These are phyloP conservation scores for Aspergillus nomiae DNA, from an alignment of 2,329 filamentous ascomycete genomes.

Conservation along the genomic window DNA sequence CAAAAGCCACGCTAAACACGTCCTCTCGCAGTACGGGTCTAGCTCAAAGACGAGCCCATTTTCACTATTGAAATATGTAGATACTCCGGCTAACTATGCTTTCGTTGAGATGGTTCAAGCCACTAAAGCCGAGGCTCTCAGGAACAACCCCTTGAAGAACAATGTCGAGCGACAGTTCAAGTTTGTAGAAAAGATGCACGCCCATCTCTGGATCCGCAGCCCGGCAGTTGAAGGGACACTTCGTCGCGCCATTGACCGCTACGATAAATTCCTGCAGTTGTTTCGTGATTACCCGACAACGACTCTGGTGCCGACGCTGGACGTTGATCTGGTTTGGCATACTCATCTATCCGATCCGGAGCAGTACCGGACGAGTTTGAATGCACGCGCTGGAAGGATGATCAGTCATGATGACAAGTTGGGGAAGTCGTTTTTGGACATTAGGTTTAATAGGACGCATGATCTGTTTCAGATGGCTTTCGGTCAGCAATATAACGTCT, in stretches of 20 bases:
- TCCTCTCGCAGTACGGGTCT: slow-evolving; percentile 1
- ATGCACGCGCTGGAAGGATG: slow-evolving; percentile 49
- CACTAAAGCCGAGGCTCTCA: not conserved
- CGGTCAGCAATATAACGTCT: slow-evolving; percentile 70
- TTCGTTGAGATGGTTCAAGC: not conserved
- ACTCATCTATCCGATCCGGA: slow-evolving; percentile 31
- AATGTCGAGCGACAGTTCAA: slow-evolving; percentile 45
- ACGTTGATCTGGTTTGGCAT: slow-evolving; percentile 40
- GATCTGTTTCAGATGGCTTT: slow-evolving; percentile 9
- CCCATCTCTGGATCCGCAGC: slow-evolving; percentile 77
- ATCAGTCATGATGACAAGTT: slow-evolving; percentile 81
- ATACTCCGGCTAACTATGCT: not conserved
- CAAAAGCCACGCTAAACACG: not conserved
- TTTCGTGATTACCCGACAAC: slow-evolving; percentile 37
- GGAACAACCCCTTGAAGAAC: slow-evolving; percentile 30
- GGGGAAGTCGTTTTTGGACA: slow-evolving; percentile 61
- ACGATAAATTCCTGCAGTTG: slow-evolving; percentile 48
- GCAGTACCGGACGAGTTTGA: slow-evolving; percentile 45
- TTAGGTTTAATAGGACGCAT: slow-evolving; percentile 54
- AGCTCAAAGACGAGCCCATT: not conserved
- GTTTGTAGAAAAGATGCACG: slow-evolving; percentile 65
- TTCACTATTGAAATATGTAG: not conserved
- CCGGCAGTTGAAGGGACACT: slow-evolving; percentile 66
- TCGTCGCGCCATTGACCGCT: slow-evolving; percentile 57
- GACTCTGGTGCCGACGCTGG: slow-evolving; percentile 36